Evolutionary conservation across 2,329 filamentous ascomycete genomes (phyloP), one percentile per base, ranked within the genome.

Genomic region (Alternaria burnsii): DNA sequence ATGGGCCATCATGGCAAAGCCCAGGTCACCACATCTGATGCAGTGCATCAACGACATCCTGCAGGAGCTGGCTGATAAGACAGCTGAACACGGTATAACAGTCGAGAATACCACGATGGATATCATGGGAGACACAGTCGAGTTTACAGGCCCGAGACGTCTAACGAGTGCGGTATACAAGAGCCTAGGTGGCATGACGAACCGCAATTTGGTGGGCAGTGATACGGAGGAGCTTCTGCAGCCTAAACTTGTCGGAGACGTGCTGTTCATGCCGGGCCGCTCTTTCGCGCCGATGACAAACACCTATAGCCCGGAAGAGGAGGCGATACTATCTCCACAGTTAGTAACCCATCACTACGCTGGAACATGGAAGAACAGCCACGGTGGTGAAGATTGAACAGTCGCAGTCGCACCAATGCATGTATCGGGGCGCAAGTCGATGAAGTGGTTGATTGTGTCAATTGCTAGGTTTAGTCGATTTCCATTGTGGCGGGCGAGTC

Each of bases 1-100:
- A 38, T 77, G 73, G 74, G 73, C 66, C 6, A 74, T 77, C n/a
- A 67, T 77, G 65, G 62, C 72, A 8, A 69, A 69, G 44, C 69
- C 69, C 1, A 30, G 62, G 3, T 67, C 58, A 11, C 62, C 66
- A 11, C 72, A 75, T 43, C 64, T 75, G 53, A 24, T 58, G 30
- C 59, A 61, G 55, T 65, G 73, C 1, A 67, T 78, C 38, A 57
- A 74, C 3, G 70, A 76, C 55, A 70, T 73, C 16, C 10, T 76
- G 3, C 50, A 59, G 4, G 59, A 26, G 3, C 24, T 76, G 12
- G 38, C 48, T 5, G 32, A 58, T 14, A 70, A 56, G 43, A 52
- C 60, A 1, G 6, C 43, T 14, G 52, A 67, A 20, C 26, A 72
- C 16, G 63, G 62, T 11, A 64, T 72, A n/a, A 10, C 54, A 0